Evolutionary conservation across 148 eudicot species (phyloP).

Genomic region (Selenicereus undatus): DNA sequence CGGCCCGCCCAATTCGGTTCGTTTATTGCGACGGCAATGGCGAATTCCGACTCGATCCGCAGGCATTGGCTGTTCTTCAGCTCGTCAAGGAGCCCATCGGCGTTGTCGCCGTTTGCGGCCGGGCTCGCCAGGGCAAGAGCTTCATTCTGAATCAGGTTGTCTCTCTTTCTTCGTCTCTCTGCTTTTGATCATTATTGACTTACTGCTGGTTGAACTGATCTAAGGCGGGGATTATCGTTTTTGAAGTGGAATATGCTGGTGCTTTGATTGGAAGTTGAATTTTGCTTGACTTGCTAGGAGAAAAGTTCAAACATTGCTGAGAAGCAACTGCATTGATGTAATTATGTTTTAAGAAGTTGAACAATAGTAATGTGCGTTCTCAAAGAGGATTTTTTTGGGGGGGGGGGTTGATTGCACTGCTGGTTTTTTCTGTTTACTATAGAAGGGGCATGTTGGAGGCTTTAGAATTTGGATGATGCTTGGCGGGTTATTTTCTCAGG

Average conservation of each 20-base stretch:
- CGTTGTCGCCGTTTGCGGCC: slow-evolving; percentile 91
- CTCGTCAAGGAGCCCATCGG: slow-evolving; percentile 85
- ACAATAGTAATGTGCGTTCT: not conserved
- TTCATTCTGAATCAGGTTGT: slow-evolving; percentile 77
- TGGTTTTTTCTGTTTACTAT: no score
- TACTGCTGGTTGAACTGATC: not conserved
- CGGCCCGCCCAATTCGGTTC: slow-evolving; percentile 75
- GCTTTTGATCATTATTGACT: not conserved
- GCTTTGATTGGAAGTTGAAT: slow-evolving; percentile 12
- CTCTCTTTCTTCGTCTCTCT: not conserved
- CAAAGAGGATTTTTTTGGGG: no score
- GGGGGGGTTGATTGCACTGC: not conserved
- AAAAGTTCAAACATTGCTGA: not conserved
- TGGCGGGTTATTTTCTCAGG: no score
- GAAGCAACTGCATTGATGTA: not conserved
- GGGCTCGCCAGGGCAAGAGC: slow-evolving; percentile 96
- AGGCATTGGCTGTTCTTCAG: slow-evolving; percentile 84
- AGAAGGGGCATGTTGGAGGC: no score
- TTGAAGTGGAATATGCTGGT: not conserved
- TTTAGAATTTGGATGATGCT: no score
- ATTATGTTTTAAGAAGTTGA: not conserved
- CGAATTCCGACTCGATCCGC: slow-evolving; percentile 79
- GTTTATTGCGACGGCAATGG: slow-evolving; percentile 85
- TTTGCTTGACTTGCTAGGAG: slow-evolving; percentile 9
- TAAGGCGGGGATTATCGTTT: not conserved